These are phyloP conservation scores for Torulaspora gathmanii DNA, from an alignment of 805 yeast species.

Conservation along the genomic window DNA sequence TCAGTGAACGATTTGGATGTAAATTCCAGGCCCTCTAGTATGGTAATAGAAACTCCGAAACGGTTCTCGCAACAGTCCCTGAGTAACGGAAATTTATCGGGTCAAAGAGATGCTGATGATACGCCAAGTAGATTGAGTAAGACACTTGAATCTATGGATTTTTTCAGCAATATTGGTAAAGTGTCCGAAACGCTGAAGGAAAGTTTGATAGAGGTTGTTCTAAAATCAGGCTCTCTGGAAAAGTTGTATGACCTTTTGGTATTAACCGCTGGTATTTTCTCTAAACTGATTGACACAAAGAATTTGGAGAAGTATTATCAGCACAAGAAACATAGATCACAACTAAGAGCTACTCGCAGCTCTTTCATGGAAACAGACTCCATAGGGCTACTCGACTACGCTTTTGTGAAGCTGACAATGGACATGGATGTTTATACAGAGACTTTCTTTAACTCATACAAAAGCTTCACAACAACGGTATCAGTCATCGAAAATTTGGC, in stretches of 20 bases:
- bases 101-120: constrained; percentile 25
- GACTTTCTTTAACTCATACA: constrained; percentile 65
- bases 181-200: constrained; percentile 36
- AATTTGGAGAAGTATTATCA: constrained; percentile 42
- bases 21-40: constrained; percentile 43
- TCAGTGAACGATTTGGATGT: constrained; percentile 39
- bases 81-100: constrained; percentile 7
- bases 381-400: constrained; percentile 37
- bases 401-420: constrained; percentile 47
- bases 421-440: constrained; percentile 60
- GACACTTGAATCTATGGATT: constrained; percentile 31
- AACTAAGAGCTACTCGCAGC: background rate
- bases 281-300: constrained; percentile 39
- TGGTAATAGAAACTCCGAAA: constrained; percentile 45
- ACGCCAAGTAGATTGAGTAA: constrained; percentile 21
- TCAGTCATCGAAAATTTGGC: constrained; percentile 49
- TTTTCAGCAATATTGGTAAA: constrained; percentile 29
- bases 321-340: constrained; percentile 23
- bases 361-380: constrained; percentile 3
- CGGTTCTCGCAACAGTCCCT: constrained; percentile 39
- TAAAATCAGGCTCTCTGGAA: constrained; percentile 69
- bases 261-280: constrained; percentile 59
- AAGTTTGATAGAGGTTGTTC: constrained; percentile 43
- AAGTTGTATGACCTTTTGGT: constrained; percentile 76
- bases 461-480: constrained; percentile 58